Evolutionary conservation across 768 basidiomycete species (phyloP).

Genomic region (Tulasnella sp.): DNA sequence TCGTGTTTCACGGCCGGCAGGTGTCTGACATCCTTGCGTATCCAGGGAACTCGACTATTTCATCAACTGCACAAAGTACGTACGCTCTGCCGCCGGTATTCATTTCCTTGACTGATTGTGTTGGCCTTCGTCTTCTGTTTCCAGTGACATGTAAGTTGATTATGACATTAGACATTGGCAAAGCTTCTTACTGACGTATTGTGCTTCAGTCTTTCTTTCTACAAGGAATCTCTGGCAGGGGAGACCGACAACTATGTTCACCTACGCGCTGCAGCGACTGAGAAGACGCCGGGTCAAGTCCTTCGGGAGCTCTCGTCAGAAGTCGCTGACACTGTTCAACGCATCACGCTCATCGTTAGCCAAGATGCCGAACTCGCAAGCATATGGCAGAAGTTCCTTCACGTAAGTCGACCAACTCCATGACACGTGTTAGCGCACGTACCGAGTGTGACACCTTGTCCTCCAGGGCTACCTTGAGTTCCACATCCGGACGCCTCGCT

Average conservation of each 20-base stretch:
- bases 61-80: neutral
- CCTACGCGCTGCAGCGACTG: neutral
- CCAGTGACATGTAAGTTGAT: neutral
- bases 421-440: neutral
- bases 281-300: neutral
- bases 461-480: constrained; percentile 3
- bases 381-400: neutral
- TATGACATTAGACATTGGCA: neutral
- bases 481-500: constrained; percentile 1
- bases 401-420: neutral
- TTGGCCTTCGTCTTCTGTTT: neutral
- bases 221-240: neutral
- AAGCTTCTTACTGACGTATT: neutral
- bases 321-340: neutral
- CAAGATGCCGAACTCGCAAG: neutral
- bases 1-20: neutral
- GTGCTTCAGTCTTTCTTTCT: neutral
- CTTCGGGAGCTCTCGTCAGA: neutral
- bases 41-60: constrained; percentile 1
- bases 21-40: neutral
- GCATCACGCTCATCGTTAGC: neutral
- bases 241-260: constrained; percentile 4
- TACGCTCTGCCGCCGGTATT: neutral
- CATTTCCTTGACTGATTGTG: neutral
- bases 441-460: neutral